A percentile compares a stretch with the other conserved stretches of the same genome.
Evolutionary conservation across 768 basidiomycete species (phyloP).

Genomic region (Porphyrellus cyaneotinctus): DNA sequence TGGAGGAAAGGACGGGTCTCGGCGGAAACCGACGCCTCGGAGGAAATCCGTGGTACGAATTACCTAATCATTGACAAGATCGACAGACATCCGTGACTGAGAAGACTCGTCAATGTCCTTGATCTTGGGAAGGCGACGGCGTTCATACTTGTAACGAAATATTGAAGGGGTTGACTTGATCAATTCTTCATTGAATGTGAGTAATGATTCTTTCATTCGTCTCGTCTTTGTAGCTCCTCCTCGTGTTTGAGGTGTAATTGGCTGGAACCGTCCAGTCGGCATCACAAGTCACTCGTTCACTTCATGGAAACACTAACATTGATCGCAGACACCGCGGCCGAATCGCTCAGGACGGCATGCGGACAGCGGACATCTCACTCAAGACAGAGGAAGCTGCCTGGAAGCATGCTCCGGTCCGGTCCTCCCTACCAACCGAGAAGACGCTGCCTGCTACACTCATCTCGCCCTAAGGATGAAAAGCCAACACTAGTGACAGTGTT

Average conservation of each 20-base stretch:
- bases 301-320: not conserved
- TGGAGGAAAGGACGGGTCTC: conserved; percentile 14
- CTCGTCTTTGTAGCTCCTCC: not conserved
- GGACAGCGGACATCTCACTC: not conserved
- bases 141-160: too few relatives aligned
- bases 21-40: conserved; percentile 16
- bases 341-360: not conserved
- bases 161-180: too few relatives aligned
- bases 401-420: not conserved
- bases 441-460: too few relatives aligned
- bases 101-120: too few relatives aligned
- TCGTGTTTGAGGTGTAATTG: not conserved
- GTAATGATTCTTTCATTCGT: not conserved
- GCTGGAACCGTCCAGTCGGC: not conserved
- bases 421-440: not conserved
- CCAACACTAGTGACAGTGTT: not conserved
- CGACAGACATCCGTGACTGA: conserved; percentile 17
- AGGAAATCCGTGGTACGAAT: conserved; percentile 14
- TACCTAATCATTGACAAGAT: conserved; percentile 21
- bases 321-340: conserved; percentile 1
- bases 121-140: too few relatives aligned
- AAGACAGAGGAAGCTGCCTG: not conserved
- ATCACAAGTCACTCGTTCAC: not conserved
- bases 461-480: not conserved
- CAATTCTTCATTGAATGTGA: not conserved